Evolutionary conservation across 352 stramenopile species (phyloP).

Genomic region (Hyaloperonospora brassicae): DNA sequence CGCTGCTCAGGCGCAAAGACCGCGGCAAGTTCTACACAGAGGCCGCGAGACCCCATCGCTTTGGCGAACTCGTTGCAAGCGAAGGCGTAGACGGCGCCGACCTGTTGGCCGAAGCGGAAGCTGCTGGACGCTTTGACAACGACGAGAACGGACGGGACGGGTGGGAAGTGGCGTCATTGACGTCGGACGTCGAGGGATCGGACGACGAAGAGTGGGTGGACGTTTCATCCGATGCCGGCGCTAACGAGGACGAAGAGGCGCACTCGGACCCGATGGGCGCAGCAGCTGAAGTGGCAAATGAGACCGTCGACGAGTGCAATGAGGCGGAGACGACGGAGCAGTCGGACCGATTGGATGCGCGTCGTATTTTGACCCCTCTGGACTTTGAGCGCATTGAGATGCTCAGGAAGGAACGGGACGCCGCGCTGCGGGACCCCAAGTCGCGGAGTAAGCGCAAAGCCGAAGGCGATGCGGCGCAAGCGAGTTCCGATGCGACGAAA

Average conservation of each 20-base stretch:
- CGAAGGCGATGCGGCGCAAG: slow-evolving; percentile 54
- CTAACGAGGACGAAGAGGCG: slow-evolving; percentile 37
- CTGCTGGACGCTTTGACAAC: slow-evolving; percentile 59
- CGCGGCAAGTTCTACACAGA: slow-evolving; percentile 89
- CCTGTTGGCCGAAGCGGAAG: slow-evolving; percentile 83
- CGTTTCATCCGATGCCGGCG: slow-evolving; percentile 22
- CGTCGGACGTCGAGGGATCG: slow-evolving; percentile 56
- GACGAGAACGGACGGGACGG: slow-evolving; percentile 71
- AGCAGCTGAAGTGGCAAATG: slow-evolving; percentile 34
- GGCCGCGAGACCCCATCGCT: slow-evolving; percentile 79
- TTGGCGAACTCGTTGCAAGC: slow-evolving; percentile 86
- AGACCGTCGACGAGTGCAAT: slow-evolving; percentile 43
- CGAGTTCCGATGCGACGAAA: slow-evolving; percentile 45
- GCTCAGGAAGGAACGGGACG: slow-evolving; percentile 84
- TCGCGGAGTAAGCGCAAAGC: slow-evolving; percentile 71
- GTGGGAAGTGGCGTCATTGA: slow-evolving; percentile 67
- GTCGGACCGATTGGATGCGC: slow-evolving; percentile 78
- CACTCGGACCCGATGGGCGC: slow-evolving; percentile 35
- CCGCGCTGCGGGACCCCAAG: slow-evolving; percentile 74
- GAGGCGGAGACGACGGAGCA: slow-evolving; percentile 34
- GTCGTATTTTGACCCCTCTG: slow-evolving; percentile 82
- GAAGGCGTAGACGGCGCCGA: slow-evolving; percentile 94
- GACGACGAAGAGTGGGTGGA: slow-evolving; percentile 72
- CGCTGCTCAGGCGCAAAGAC: slow-evolving; percentile 94
- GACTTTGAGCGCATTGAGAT: slow-evolving; percentile 88